Evolutionary conservation across 768 basidiomycete genomes (phyloP), one percentile per base, ranked within the genome.

Genomic region (Podaxis mareebaensis): DNA sequence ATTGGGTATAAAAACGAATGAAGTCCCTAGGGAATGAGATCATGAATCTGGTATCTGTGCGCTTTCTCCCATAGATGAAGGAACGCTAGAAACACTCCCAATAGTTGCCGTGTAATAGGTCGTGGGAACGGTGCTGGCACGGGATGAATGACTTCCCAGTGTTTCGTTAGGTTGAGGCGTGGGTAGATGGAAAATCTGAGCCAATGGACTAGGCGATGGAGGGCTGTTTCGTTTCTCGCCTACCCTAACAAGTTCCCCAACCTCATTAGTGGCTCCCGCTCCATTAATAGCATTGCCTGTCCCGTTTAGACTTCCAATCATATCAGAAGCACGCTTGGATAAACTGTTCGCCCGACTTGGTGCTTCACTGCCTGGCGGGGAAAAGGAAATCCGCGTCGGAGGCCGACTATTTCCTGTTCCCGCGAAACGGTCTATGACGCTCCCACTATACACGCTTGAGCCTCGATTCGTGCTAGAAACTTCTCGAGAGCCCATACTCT

Each of bases 401-500:
- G 80, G 79, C 13, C 79, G 73, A 63, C 78, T 79, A 38, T 63
- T 58, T n/a, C 39, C 60, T 36, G 67, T 53, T 52, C 59, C 66
- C 11, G 60, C 61, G 30, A 65, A 46, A 22, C 65, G 67, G 38
- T 65, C 58, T 51, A 60, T 24, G 46, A 61, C 58, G 24, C 62
- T 63, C 20, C 67, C 56, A 22, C 63, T 65, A n/a, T 61, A 65
- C 66, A 63, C 58, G 60, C 72, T 70, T 39, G 70, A 56, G 28
- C 68, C 64, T 42, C 65, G 65, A n/a, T 71, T 67, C 53, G 76
- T 71, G 64, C 75, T 76, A 42, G 71, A 74, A 54, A 77, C 64
- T 64, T 93, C 91, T 56, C 83, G 81, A 17, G 87, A 89, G 44
- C 89, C 90, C 72, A 92, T 79, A 48, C 85, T 87, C 71, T 92